Base-by-base conservation (phyloP, 2,329 filamentous ascomycete genomes). In the Fusarium annulatum region DNA sequence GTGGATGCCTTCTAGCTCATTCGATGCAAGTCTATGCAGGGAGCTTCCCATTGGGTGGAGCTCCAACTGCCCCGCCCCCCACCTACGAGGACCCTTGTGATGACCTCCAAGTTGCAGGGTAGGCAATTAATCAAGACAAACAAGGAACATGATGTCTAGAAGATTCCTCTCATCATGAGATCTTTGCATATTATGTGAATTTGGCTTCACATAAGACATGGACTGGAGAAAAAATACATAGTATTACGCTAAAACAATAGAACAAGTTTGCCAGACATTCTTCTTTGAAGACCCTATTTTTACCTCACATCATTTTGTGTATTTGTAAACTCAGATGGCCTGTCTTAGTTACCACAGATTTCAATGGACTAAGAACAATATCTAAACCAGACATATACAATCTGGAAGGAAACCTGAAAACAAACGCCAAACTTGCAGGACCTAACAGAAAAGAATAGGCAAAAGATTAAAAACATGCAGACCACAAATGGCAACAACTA, bases 1-100 rank as follows among this genome's bases (percentile, higher is more conserved):
- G 76, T 61, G 76, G 75, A 75, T 77, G 76, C 79, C 78, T 84
- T 84, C 83, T 84, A 84, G 83, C 80, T 84, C 79, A 77, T 84
- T 84, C 83, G 83, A 84, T 82, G 80, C 77, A 59, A 61, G 73
- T 76, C 78, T 76, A 68, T 73, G 72, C 69, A 76, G 55, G 60
- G 41, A 69, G 68, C 58, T 71, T 65, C 41, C 64, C 46, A 84
- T 83, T 83, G 82, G 81, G 66, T 73, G 30, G 21, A 60, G 56
- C 52, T 73, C 52, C 36, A 45, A 30, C 19, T 43, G 52, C 60
- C 58, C 51, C 57, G 42, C 67, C 55, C 28, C 65, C 71, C 76
- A 69, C 69, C 74, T 77, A 61, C 0, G 23, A 49, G 59, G 72
- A 75, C 65, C 66, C 71, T 61, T 68, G 26, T 53, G 64, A 52